Conservation (phyloP, 257 asterid species). For the Capsicum pubescens region DNA sequence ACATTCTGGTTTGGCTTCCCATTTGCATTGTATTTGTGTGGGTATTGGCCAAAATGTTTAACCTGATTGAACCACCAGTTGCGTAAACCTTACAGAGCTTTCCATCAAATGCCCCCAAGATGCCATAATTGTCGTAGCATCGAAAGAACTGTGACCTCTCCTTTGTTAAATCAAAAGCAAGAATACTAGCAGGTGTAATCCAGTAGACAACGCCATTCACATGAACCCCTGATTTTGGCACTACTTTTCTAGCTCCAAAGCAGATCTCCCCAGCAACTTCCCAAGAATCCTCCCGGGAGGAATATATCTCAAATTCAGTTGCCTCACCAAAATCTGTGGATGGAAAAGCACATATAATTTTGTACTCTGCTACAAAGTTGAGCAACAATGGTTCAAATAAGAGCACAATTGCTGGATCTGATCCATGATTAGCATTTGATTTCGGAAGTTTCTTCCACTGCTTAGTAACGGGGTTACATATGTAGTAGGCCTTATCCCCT, state of each 20-base stretch:
- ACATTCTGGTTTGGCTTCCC: slow-evolving; percentile 28
- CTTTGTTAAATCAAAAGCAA: slow-evolving; percentile 49
- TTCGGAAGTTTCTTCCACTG: slow-evolving; percentile 57
- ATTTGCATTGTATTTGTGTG: slow-evolving; percentile 51
- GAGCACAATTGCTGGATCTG: slow-evolving; percentile 42
- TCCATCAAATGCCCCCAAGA: slow-evolving; percentile 46
- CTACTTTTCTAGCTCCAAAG: slow-evolving; percentile 35
- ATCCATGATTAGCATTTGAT: slow-evolving; percentile 55
- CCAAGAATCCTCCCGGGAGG: slow-evolving; percentile 57
- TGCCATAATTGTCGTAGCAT: neutral
- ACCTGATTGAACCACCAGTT: neutral
- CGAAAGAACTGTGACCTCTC: slow-evolving; percentile 46
- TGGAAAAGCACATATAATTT: slow-evolving; percentile 50
- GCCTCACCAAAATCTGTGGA: slow-evolving; percentile 61
- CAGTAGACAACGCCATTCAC: slow-evolving; percentile 52
- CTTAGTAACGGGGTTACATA: slow-evolving; percentile 56
- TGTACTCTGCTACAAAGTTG: slow-evolving; percentile 53
- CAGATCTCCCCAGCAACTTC: slow-evolving; percentile 53
- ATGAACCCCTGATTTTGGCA: slow-evolving; percentile 45
- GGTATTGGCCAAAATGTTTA: slow-evolving; percentile 34
- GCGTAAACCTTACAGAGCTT: slow-evolving; percentile 42
- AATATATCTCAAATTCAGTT: slow-evolving; percentile 58
- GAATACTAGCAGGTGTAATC: slow-evolving; percentile 35
- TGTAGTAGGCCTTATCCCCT: slow-evolving; percentile 45
- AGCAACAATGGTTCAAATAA: slow-evolving; percentile 56